Evolutionary conservation across 805 yeast genomes (phyloP), one percentile per base, ranked within the genome.

Genomic region (Saccharomycopsis malanga): DNA sequence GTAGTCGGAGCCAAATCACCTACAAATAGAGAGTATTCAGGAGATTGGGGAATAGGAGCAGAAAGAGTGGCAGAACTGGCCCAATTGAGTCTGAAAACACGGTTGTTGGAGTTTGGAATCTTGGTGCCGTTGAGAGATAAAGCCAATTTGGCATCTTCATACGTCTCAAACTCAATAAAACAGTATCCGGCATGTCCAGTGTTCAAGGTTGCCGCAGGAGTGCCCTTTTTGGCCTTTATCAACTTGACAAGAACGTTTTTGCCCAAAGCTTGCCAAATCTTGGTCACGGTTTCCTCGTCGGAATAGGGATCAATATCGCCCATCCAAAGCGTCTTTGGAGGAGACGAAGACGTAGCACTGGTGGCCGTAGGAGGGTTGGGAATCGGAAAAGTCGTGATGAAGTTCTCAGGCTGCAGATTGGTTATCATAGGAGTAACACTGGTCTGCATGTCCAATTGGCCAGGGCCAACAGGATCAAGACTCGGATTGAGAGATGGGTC

Each of bases 301-400:
- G 83, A 76, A 76, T 83, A 77, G 1, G 91, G 87, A 58, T 84
- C 91, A 54, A 84, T 67, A 62, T 84, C 93, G 9, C 94, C 94
- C 94, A 84, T 84, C 94, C 94, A 84, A 27, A 84, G 65, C 1
- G 94, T 84, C 51, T 83, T 71, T 22, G 94, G 87, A 14, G 74
- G 70, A 12, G 70, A 68, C 4, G 61, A 56, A 1, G 73, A 65
- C 1, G 73, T 67, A 39, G 73, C 71, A 2, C 76, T 69, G 2
- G 75, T 72, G 37, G 71, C 69, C 36, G 67, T 64, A 3, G 82
- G 81, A 4, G 82, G 82, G 39, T 68, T 63, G 35, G 83, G 83
- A 34, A 77, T 60, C 4, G 55, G 54, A 15, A 53, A 47, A 14
- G 52, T 46, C 9, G 49, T 48, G 35, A 49, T 43, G 30, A 43